phyloP scores from a whole-genome alignment of 176 grass and related monocot genomes.

The Musa acuminata region DNA sequence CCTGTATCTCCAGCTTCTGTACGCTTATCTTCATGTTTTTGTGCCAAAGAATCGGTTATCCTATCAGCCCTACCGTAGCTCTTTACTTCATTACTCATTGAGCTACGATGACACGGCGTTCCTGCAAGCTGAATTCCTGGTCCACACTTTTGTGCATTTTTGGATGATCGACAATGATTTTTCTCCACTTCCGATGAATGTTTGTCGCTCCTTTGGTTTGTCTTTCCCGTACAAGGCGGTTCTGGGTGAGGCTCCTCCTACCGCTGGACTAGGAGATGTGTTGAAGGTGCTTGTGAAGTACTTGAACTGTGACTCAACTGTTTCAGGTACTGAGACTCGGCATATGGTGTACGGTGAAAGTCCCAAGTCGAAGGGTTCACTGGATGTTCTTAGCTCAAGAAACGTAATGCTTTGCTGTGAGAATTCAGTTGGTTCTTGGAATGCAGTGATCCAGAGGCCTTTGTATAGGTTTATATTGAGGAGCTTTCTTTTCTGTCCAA shows the following conservation, averaged over 20 bases:
- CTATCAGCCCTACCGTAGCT: conserved; percentile 19
- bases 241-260: conserved; percentile 35
- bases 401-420: conserved; percentile 2
- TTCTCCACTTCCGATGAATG: conserved; percentile 46
- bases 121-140: conserved; percentile 41
- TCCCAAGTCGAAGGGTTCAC: conserved; percentile 15
- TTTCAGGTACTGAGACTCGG: not conserved
- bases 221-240: conserved; percentile 12
- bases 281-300: conserved; percentile 71
- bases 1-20: conserved; percentile 61
- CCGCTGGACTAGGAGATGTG: conserved; percentile 47
- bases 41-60: conserved; percentile 37
- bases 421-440: conserved; percentile 36
- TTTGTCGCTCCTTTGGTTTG: conserved; percentile 22
- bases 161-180: conserved; percentile 88
- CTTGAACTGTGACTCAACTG: conserved; percentile 26
- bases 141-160: conserved; percentile 69
- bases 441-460: conserved; percentile 55
- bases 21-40: conserved; percentile 63
- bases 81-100: conserved; percentile 33
- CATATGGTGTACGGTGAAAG: conserved; percentile 29
- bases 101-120: conserved; percentile 24
- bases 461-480: conserved; percentile 76
- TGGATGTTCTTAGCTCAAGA: conserved; percentile 1
- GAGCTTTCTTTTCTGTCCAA: conserved; percentile 71